These are phyloP conservation scores for Adansonia gregorii DNA, from an alignment of 441 rosid species.

Conservation along the genomic window DNA sequence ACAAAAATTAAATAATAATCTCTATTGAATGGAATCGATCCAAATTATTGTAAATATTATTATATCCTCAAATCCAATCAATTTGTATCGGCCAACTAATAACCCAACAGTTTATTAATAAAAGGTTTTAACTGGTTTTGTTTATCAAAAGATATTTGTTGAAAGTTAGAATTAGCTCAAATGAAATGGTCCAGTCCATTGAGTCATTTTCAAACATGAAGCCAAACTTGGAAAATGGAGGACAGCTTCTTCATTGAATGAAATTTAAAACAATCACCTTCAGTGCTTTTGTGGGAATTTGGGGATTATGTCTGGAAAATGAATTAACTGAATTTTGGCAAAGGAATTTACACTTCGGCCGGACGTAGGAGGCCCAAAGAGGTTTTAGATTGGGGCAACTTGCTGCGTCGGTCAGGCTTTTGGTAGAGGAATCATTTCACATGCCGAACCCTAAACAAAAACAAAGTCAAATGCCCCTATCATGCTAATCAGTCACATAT, in stretches of 20 bases:
- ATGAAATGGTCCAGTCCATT: background rate
- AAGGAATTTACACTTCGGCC: background rate
- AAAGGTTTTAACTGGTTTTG: too few relatives aligned
- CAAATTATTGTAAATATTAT: too few relatives aligned
- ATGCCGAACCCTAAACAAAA: background rate
- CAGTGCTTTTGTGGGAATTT: background rate
- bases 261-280: background rate
- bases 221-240: background rate
- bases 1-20: too few relatives aligned
- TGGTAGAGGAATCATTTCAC: slow-evolving; percentile 10
- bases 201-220: background rate
- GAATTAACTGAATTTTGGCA: background rate
- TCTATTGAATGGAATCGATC: too few relatives aligned
- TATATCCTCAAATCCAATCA: too few relatives aligned
- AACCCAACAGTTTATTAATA: too few relatives aligned
- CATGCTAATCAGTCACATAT: background rate
- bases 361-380: too few relatives aligned
- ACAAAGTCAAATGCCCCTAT: background rate
- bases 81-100: too few relatives aligned
- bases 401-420: background rate
- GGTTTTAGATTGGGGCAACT: background rate
- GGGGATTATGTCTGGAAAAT: background rate
- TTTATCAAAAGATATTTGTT: too few relatives aligned
- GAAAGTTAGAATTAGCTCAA: too few relatives aligned
- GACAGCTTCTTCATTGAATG: background rate